phyloP scores from a whole-genome alignment of 768 basidiomycete genomes.

The Boletus sp. region DNA sequence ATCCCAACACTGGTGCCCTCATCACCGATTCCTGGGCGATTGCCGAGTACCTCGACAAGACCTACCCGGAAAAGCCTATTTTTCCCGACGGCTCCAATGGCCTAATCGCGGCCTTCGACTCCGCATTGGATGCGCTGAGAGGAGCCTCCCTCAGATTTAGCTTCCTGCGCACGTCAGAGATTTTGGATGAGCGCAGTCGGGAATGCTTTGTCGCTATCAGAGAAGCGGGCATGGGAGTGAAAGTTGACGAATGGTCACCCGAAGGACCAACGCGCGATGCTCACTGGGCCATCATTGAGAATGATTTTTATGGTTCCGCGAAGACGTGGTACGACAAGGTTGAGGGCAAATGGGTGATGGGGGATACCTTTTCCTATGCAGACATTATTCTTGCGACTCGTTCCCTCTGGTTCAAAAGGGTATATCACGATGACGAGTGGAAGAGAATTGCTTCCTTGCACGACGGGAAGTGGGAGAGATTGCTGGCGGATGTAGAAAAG shows the following conservation, averaged over 20 bases:
- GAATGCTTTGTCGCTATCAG: slow-evolving; percentile 39
- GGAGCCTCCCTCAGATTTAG: slow-evolving; percentile 8
- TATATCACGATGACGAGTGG: slow-evolving; percentile 27
- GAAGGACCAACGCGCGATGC: slow-evolving; percentile 31
- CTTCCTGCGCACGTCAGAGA: slow-evolving; percentile 21
- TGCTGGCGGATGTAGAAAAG: slow-evolving; percentile 23
- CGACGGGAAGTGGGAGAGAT: slow-evolving; percentile 24
- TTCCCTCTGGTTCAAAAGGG: slow-evolving; percentile 16
- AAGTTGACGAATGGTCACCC: slow-evolving; percentile 39
- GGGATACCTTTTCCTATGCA: slow-evolving; percentile 29
- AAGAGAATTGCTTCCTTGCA: slow-evolving; percentile 22
- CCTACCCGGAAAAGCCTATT: slow-evolving; percentile 31
- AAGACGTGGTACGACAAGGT: slow-evolving; percentile 21
- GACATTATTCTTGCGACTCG: slow-evolving; percentile 25
- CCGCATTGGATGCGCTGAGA: not conserved
- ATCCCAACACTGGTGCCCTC: slow-evolving; percentile 28
- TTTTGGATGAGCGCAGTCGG: slow-evolving; percentile 34
- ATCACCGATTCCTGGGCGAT: slow-evolving; percentile 33
- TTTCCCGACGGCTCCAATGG: slow-evolving; percentile 23
- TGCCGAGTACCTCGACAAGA: slow-evolving; percentile 35
- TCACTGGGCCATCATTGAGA: slow-evolving; percentile 26
- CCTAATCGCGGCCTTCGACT: slow-evolving; percentile 23
- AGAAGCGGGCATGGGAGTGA: slow-evolving; percentile 29
- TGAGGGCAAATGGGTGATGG: slow-evolving; percentile 31
- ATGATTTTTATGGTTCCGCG: slow-evolving; percentile 1